Percentiles rank a stretch among this genome's conserved stretches.
These are phyloP conservation scores for Zelonia costaricensis DNA, from an alignment of 208 protist genomes.

Conservation along the genomic window DNA sequence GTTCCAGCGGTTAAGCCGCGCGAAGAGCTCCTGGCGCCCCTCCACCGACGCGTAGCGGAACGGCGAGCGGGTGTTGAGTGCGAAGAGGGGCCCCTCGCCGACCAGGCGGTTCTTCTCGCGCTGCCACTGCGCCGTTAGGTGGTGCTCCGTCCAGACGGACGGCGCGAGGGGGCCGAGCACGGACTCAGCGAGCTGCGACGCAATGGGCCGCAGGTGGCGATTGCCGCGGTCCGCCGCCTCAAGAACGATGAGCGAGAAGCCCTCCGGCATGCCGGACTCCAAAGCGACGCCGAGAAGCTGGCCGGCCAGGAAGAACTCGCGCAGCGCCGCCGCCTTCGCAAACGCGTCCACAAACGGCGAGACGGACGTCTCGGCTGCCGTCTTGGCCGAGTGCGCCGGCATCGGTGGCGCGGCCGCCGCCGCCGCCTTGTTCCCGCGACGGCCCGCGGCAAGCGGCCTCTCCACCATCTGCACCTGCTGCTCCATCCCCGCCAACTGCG, in stretches of 20 bases:
- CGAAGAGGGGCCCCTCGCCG: conserved; percentile 29
- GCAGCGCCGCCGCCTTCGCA: conserved; percentile 24
- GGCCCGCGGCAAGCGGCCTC: background rate
- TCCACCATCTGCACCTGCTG: conserved; percentile 25
- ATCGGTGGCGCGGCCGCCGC: no score
- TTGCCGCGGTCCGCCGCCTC: conserved; percentile 57
- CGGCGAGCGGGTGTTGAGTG: conserved; percentile 35
- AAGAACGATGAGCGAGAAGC: conserved; percentile 68
- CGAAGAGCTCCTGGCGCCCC: conserved; percentile 63
- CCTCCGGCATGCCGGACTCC: conserved; percentile 62
- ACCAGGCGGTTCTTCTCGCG: conserved; percentile 29
- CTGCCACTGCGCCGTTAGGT: conserved; percentile 80
- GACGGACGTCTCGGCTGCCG: conserved; percentile 28
- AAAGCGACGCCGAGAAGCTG: conserved; percentile 53
- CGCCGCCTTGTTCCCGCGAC: no score
- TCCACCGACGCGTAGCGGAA: conserved; percentile 56
- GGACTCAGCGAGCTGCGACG: conserved; percentile 38
- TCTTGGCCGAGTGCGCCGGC: background rate
- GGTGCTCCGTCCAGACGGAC: conserved; percentile 59
- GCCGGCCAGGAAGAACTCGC: conserved; percentile 49
- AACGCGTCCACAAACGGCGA: conserved; percentile 39
- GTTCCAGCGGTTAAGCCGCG: conserved; percentile 43
- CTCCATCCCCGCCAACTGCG: conserved; percentile 42
- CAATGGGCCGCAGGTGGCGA: conserved; percentile 33
- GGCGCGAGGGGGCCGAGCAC: conserved; percentile 35